Conservation (phyloP, 768 basidiomycete genomes). For the Lanmaoa pseudosensibilis region DNA sequence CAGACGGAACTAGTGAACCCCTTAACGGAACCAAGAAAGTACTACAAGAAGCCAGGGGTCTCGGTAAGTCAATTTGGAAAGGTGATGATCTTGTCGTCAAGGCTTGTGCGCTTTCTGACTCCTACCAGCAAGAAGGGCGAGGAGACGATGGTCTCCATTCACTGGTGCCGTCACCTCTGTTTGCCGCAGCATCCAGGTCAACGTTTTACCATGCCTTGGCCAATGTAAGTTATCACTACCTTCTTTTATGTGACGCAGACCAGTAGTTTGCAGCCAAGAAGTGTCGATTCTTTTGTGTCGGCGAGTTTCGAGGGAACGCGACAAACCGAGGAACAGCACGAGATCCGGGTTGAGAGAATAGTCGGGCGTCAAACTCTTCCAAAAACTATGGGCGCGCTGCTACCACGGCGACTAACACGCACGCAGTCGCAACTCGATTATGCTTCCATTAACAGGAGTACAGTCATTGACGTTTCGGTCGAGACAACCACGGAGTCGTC, state of each 20-base stretch:
- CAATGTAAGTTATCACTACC: constrained; percentile 34
- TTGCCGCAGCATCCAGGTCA: constrained; percentile 44
- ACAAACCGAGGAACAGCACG: constrained; percentile 45
- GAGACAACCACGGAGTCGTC: constrained; percentile 37
- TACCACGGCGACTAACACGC: constrained; percentile 49
- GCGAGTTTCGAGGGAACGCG: constrained; percentile 33
- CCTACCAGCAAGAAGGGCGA: constrained; percentile 21
- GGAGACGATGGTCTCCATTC: constrained; percentile 23
- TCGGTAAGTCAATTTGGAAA: constrained; percentile 63
- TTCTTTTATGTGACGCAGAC: constrained; percentile 9
- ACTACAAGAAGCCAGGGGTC: constrained; percentile 48
- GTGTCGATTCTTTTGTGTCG: constrained; percentile 46
- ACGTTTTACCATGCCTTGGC: constrained; percentile 48
- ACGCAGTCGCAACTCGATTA: constrained; percentile 41
- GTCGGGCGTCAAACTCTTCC: constrained; percentile 44
- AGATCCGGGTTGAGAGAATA: constrained; percentile 51
- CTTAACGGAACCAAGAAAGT: constrained; percentile 26
- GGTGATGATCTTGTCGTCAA: constrained; percentile 35
- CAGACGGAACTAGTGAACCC: constrained; percentile 19
- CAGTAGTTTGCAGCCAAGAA: constrained; percentile 39
- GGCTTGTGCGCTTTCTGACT: constrained; percentile 1
- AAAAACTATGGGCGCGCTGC: constrained; percentile 40
- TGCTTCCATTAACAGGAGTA: constrained; percentile 27
- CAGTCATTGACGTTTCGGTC: constrained; percentile 50
- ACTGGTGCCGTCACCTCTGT: constrained; percentile 34